Percentiles rank a stretch among this genome's conserved stretches.
phyloP scores from a whole-genome alignment of 2,329 filamentous ascomycete genomes.

The Fusarium vanettenii region DNA sequence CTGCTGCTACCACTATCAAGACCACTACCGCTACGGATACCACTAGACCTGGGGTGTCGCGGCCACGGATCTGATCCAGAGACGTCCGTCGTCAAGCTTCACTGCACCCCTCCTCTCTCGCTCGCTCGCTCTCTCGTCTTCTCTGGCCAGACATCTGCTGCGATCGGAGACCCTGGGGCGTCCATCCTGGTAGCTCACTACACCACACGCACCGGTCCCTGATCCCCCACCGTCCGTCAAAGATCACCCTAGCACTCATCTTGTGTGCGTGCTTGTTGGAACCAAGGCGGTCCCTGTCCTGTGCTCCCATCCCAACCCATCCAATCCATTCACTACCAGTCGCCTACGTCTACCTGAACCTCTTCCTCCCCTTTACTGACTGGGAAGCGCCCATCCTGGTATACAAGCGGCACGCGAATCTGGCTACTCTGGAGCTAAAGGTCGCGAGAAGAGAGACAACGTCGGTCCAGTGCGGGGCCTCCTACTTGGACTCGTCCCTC shows the following conservation, averaged over 20 bases:
- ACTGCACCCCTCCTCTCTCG: slow-evolving; percentile 22
- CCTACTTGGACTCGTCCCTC: slow-evolving; percentile 31
- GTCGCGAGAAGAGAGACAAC: slow-evolving; percentile 45
- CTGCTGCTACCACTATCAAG: slow-evolving; percentile 26
- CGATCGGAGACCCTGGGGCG: slow-evolving; percentile 39
- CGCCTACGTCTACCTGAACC: slow-evolving; percentile 22
- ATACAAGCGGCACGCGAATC: slow-evolving; percentile 35
- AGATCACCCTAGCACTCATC: slow-evolving; percentile 17
- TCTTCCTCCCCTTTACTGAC: slow-evolving; percentile 36
- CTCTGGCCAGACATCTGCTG: slow-evolving; percentile 27
- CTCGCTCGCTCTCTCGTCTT: slow-evolving; percentile 7
- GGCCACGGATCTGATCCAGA: slow-evolving; percentile 17
- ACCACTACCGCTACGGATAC: neutral
- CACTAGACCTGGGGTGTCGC: slow-evolving; percentile 31
- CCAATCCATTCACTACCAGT: slow-evolving; percentile 31
- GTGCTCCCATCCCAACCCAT: slow-evolving; percentile 27
- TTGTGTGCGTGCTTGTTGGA: slow-evolving; percentile 38
- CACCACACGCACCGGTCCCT: slow-evolving; percentile 33
- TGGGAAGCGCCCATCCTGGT: slow-evolving; percentile 38
- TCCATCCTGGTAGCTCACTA: slow-evolving; percentile 16
- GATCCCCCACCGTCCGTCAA: slow-evolving; percentile 40
- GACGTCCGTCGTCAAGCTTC: neutral
- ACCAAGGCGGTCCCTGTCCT: slow-evolving; percentile 35
- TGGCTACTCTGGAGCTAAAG: slow-evolving; percentile 36
- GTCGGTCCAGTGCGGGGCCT: slow-evolving; percentile 40